A percentile compares a stretch with the other conserved stretches of the same genome.
phyloP scores from a whole-genome alignment of 257 asterid species.

The Solanum infundibuliforme region DNA sequence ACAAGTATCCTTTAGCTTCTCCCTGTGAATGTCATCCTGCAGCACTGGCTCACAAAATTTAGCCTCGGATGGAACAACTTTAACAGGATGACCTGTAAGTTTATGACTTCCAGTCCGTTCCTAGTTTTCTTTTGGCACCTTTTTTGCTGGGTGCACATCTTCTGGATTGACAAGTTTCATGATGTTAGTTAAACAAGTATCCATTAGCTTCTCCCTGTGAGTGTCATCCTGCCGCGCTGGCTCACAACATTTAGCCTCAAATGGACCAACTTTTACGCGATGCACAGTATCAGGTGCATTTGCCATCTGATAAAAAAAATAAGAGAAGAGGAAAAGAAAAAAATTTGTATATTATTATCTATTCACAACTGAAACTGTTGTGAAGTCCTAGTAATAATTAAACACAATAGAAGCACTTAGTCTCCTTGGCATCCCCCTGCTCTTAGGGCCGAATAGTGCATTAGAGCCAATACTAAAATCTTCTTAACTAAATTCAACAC shows the following conservation, averaged over 20 bases:
- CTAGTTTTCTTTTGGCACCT: too few species aligned
- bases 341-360: neutral
- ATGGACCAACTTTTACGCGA: neutral
- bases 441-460: neutral
- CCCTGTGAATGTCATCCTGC: neutral
- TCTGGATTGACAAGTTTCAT: too few species aligned
- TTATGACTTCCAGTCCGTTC: too few species aligned
- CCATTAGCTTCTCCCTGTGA: too few species aligned
- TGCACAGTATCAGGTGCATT: neutral
- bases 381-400: neutral
- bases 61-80: neutral
- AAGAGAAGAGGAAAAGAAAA: neutral
- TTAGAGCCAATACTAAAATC: neutral
- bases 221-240: too few species aligned
- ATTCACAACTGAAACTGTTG: neutral
- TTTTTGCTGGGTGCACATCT: too few species aligned
- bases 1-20: neutral
- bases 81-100: too few species aligned
- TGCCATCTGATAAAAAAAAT: slow-evolving; percentile 2
- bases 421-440: neutral
- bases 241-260: too few species aligned
- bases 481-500: neutral
- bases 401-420: neutral
- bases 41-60: neutral
- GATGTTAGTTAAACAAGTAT: too few species aligned